Percentiles rank a stretch among this genome's conserved stretches.
Evolutionary conservation across 2,329 filamentous ascomycete genomes (phyloP).

Genomic region (Cadophora sp.): DNA sequence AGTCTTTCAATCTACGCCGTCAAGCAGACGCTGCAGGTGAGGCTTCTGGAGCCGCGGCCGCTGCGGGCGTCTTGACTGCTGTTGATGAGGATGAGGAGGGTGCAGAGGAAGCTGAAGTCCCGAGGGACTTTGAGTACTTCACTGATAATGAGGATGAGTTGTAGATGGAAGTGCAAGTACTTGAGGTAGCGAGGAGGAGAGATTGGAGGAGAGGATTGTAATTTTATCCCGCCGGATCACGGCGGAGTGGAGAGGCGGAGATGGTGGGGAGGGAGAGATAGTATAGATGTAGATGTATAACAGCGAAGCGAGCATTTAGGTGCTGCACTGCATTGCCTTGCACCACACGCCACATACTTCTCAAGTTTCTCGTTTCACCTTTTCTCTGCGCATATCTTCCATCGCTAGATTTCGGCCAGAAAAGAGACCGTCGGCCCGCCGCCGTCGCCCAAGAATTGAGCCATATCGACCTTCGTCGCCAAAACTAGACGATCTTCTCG

Average conservation of each 20-base stretch:
- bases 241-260: background rate
- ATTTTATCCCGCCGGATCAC: constrained; percentile 33
- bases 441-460: too few relatives aligned
- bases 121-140: constrained; percentile 80
- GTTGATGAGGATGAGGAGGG: constrained; percentile 85
- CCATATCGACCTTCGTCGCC: too few relatives aligned
- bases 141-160: constrained; percentile 50
- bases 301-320: constrained; percentile 14
- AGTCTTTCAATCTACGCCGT: constrained; percentile 49
- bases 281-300: constrained; percentile 21
- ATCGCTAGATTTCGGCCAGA: too few relatives aligned
- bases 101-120: constrained; percentile 73
- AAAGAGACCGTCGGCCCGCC: too few relatives aligned
- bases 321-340: background rate
- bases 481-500: too few relatives aligned
- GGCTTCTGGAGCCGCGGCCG: constrained; percentile 66
- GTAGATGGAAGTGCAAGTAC: constrained; percentile 7
- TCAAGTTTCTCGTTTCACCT: too few relatives aligned
- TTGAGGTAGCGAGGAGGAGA: background rate
- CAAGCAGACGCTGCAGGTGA: constrained; percentile 45
- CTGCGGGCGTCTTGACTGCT: constrained; percentile 81
- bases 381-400: too few relatives aligned
- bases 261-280: background rate
- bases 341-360: too few relatives aligned
- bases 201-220: constrained; percentile 28